Evolutionary conservation across 2,329 filamentous ascomycete species (phyloP).

Genomic region (Aspergillus ruber): DNA sequence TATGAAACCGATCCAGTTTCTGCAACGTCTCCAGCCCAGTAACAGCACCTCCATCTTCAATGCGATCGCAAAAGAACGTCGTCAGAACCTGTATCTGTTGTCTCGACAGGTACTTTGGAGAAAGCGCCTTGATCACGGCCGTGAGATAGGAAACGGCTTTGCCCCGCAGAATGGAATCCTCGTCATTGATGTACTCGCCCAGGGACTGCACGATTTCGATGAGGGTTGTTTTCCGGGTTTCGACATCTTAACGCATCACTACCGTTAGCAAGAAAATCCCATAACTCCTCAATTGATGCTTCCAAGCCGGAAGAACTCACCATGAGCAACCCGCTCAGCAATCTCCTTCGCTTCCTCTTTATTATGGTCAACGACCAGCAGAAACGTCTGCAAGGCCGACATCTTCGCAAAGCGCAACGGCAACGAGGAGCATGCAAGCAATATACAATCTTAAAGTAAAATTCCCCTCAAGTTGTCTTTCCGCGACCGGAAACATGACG

Average conservation of each 20-base stretch:
- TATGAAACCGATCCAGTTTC: constrained; percentile 54
- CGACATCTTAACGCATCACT: constrained; percentile 43
- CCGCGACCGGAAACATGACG: constrained; percentile 12
- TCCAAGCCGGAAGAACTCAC: constrained; percentile 20
- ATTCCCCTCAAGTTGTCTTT: constrained; percentile 8
- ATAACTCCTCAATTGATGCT: background rate
- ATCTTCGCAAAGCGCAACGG: constrained; percentile 24
- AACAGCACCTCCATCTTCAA: constrained; percentile 57
- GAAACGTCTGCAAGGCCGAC: constrained; percentile 44
- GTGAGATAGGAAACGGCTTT: constrained; percentile 48
- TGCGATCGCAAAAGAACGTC: constrained; percentile 59
- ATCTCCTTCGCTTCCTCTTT: constrained; percentile 41
- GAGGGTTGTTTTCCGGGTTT: constrained; percentile 54
- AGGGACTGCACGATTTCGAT: constrained; percentile 58
- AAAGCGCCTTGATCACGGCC: constrained; percentile 41
- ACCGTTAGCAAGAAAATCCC: constrained; percentile 11
- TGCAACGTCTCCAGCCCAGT: constrained; percentile 55
- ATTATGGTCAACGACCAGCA: constrained; percentile 43
- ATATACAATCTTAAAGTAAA: too few relatives aligned
- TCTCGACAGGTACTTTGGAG: constrained; percentile 50
- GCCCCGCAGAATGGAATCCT: constrained; percentile 54
- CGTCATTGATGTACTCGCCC: constrained; percentile 61
- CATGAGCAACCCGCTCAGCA: constrained; percentile 39
- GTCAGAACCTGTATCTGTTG: constrained; percentile 59
- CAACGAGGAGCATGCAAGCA: constrained; percentile 3